Percentiles rank a stretch among this genome's conserved stretches.
phyloP scores from a whole-genome alignment of 2,329 filamentous ascomycete species.

The Aspergillus pseudoglaucus region DNA sequence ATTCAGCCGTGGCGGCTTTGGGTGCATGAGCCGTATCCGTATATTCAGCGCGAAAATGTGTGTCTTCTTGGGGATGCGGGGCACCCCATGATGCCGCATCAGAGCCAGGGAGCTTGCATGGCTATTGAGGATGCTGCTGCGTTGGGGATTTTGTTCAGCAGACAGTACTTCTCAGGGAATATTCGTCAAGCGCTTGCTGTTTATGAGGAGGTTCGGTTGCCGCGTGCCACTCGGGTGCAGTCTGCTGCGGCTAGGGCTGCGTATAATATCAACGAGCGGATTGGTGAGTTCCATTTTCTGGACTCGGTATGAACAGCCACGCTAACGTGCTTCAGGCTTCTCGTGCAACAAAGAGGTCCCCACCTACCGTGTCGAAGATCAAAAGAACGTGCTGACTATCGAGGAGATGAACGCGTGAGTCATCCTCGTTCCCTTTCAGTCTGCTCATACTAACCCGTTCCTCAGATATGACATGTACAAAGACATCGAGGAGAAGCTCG shows the following conservation, averaged over 20 bases:
- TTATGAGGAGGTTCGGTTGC: slow-evolving; percentile 50
- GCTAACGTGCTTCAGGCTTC: slow-evolving; percentile 45
- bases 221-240: slow-evolving; percentile 52
- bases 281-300: slow-evolving; percentile 36
- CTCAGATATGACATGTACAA: slow-evolving; percentile 53
- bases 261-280: slow-evolving; percentile 58
- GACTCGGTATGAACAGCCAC: not conserved
- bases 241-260: slow-evolving; percentile 52
- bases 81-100: slow-evolving; percentile 64
- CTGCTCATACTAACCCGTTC: slow-evolving; percentile 2
- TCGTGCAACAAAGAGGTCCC: slow-evolving; percentile 52
- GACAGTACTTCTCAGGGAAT: slow-evolving; percentile 43
- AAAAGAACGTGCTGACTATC: slow-evolving; percentile 57
- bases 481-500: slow-evolving; percentile 48
- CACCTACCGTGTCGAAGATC: slow-evolving; percentile 57
- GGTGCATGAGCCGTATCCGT: slow-evolving; percentile 58
- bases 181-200: slow-evolving; percentile 43
- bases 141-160: slow-evolving; percentile 55
- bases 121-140: slow-evolving; percentile 62
- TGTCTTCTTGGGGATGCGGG: slow-evolving; percentile 61
- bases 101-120: slow-evolving; percentile 64
- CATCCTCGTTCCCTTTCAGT: not conserved
- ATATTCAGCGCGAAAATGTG: slow-evolving; percentile 46
- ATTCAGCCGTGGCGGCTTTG: slow-evolving; percentile 62
- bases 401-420: slow-evolving; percentile 62